These are phyloP conservation scores for Pterulicium gracile DNA, from an alignment of 1,284 basidiomycete genomes.

Conservation along the genomic window DNA sequence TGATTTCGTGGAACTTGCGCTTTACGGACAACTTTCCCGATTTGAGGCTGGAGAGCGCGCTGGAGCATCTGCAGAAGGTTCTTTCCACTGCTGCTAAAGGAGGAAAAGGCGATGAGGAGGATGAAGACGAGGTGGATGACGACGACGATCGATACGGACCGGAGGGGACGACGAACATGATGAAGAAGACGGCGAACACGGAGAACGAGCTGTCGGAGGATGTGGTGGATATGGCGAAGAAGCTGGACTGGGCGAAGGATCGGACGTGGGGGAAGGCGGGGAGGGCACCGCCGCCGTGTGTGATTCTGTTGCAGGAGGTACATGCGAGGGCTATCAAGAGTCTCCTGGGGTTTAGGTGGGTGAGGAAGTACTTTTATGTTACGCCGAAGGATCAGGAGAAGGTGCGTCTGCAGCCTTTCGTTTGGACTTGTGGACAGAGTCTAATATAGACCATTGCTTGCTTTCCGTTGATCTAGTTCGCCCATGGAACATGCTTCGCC, in stretches of 20 bases:
- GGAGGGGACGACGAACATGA: too few species aligned
- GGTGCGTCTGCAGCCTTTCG: neutral
- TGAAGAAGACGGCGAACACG: neutral
- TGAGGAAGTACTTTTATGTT: constrained; percentile 44
- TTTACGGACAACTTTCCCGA: constrained; percentile 25
- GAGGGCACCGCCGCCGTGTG: constrained; percentile 42
- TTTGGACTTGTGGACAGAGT: constrained; percentile 31
- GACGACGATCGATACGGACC: too few species aligned
- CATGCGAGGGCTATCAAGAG: constrained; percentile 27
- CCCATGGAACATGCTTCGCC: constrained; percentile 29
- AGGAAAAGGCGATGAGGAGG: too few species aligned
- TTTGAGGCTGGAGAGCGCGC: constrained; percentile 33
- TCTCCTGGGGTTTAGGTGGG: constrained; percentile 47
- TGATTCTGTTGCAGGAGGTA: constrained; percentile 61
- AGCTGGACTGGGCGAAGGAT: too few species aligned
- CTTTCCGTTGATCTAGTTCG: neutral
- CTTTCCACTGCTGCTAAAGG: constrained; percentile 41
- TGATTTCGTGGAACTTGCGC: constrained; percentile 64
- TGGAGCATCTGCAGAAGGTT: constrained; percentile 40
- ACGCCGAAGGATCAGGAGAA: constrained; percentile 38
- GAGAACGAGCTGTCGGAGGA: neutral
- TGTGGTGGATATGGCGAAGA: too few species aligned
- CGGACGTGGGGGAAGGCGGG: too few species aligned
- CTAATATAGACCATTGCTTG: constrained; percentile 13
- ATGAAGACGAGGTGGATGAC: neutral